Base-by-base conservation (phyloP, 2,329 filamentous ascomycete species). In the Epichloe hybrida region DNA sequence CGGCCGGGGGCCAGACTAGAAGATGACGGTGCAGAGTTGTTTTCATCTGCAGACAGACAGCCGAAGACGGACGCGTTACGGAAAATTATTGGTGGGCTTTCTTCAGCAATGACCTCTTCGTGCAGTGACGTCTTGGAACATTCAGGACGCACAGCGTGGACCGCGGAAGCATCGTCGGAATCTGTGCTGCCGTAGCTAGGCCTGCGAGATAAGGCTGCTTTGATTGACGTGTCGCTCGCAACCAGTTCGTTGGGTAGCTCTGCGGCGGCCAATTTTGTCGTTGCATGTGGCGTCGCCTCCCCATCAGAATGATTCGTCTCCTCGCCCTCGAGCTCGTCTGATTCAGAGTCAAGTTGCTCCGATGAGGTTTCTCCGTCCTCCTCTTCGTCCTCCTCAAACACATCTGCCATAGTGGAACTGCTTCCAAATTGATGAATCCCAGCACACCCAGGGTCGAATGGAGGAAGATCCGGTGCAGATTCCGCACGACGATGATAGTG, bases 351-450 rank as follows among this genome's bases (percentile, higher is more conserved):
- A 5, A 15, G 13, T 4, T 44, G 42, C 27, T 34, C 34, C 17
- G 35, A 20, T 6, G 36, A n/a, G 58, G 68, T 69, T 4, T 79
- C 75, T 58, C 87, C 83, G 55, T 89, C 70, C 3, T 79, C 75
- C 58, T 87, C 83, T 55, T 89, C 86, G 31, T 90, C 86, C 58
- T 91, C 87, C 61, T 93, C 87, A 56, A 91, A 93, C 1, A 93
- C 87, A 62, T 91, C 87, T 0, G 83, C 86, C 86, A 93, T 90
- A 0, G 83, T 83, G 0, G 83, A 81, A 56, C 78, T 80, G 63
- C 81, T 84, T 39, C 76, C 77, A 48, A 82, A 81, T 15, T 80
- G 74, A 52, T 78, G 75, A 49, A 83, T 77, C 31, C 73, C 73
- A n/a, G 77, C 70, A 23, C 75, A 68, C 40, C 70, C 72, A 53